Base-by-base conservation (phyloP, 306 rosid species). In the Ochetophila trinervis region DNA sequence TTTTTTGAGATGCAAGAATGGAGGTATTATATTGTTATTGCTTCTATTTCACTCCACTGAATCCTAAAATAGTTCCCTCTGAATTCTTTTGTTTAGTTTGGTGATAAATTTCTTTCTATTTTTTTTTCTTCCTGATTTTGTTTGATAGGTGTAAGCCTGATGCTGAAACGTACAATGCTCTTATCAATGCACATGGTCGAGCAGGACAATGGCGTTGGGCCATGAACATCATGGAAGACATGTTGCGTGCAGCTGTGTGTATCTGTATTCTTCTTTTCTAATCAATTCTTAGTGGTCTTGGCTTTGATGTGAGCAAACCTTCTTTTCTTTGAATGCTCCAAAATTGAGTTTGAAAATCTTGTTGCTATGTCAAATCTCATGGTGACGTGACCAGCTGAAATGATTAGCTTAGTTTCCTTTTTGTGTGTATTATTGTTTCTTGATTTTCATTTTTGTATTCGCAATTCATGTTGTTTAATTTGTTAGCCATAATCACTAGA, bases 141-240 rank as follows among this genome's bases (percentile, higher is more conserved):
- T 37, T 68, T 77, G 48, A 19, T 65, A 92, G 98, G 88, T 92
- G 98, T 81, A 92, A 92, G 77, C 95, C 96, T 54, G 91, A 92
- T 80, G 95, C 78, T 42, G 95, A 92, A 85, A 85, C 98, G 49
- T 92, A 84, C 57, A 87, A 84, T 74, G 89, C 95, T 53, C 85
- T 92, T 65, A 87, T 92, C 67, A 85, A 89, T 78, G 93, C 83
- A n/a, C 98, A 89, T 68, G 98, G 98, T 74, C 83, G 91, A 65
- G 85, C 78, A 50, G 96, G 96, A 64, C 98, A 92, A 62, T 89
- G 93, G 93, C 96, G 96, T 66, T 92, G 98, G 98, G 95, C 98
- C 40, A 77, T 74, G 91, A 89, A 87, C 84, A 86, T 92, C 80
- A 87, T 92, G 98, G 96, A 92, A 6, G 96, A 82, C 85, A 89